These are phyloP conservation scores for Gynandropsis gynandra DNA, from an alignment of 345 rosid genomes.

Conservation along the genomic window DNA sequence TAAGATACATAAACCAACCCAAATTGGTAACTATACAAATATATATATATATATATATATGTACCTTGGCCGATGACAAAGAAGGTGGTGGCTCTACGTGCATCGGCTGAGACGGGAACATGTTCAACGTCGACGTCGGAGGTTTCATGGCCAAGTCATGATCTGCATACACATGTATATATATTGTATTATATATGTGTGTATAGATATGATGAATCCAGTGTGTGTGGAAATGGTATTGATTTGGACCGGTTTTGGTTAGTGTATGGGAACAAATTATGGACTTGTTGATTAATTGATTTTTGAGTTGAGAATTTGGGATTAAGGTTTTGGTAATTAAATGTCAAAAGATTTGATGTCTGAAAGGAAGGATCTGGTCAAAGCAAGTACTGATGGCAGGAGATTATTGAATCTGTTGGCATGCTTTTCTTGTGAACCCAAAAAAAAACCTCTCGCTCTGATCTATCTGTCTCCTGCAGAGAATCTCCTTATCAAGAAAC, in stretches of 20 bases:
- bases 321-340: no score
- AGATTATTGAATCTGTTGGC: slow-evolving; percentile 39
- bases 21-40: slow-evolving; percentile 18
- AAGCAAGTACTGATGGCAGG: slow-evolving; percentile 44
- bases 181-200: slow-evolving; percentile 8
- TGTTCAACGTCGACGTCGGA: slow-evolving; percentile 90
- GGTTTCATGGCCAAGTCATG: slow-evolving; percentile 68
- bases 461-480: slow-evolving; percentile 25
- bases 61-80: slow-evolving; percentile 33
- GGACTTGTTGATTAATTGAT: slow-evolving; percentile 18
- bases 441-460: slow-evolving; percentile 11
- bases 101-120: slow-evolving; percentile 98
- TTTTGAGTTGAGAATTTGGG: slow-evolving; percentile 2
- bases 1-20: slow-evolving; percentile 26
- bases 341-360: slow-evolving; percentile 35
- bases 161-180: slow-evolving; percentile 41
- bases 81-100: slow-evolving; percentile 56
- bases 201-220: slow-evolving; percentile 5
- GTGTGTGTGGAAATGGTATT: slow-evolving; percentile 20
- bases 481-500: slow-evolving; percentile 26
- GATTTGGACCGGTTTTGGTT: no score
- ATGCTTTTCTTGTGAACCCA: slow-evolving; percentile 58
- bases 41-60: no score
- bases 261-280: slow-evolving; percentile 18
- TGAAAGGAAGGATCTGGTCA: slow-evolving; percentile 63